Conservation (phyloP, 176 grass and related monocot species). For the Cymbopogon citratus region DNA sequence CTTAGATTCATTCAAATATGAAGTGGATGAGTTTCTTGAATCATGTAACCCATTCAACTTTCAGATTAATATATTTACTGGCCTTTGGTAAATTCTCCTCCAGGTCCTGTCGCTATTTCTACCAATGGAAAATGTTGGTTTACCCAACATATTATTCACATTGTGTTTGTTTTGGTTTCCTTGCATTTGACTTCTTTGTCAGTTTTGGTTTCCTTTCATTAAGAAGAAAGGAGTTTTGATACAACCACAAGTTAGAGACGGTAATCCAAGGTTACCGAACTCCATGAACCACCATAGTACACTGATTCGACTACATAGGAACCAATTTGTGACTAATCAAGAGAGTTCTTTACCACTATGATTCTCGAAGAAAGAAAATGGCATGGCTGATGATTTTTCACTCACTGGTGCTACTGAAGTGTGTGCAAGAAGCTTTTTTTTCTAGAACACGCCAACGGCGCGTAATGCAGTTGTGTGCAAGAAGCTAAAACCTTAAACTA, state of each 20-base stretch:
- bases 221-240: no score
- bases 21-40: slow-evolving; percentile 52
- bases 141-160: background rate
- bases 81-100: slow-evolving; percentile 39
- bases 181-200: background rate
- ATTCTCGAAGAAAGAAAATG: background rate
- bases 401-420: background rate
- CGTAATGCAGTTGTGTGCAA: background rate
- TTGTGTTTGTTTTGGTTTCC: background rate
- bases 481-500: background rate
- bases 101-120: background rate
- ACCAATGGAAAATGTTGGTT: background rate
- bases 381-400: background rate
- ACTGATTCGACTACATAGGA: no score
- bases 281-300: no score
- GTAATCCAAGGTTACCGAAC: no score
- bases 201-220: no score
- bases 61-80: slow-evolving; percentile 57
- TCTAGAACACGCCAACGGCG: no score
- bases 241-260: no score
- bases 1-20: slow-evolving; percentile 89
- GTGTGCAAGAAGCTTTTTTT: no score
- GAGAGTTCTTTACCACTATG: no score
- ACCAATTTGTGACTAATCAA: no score
- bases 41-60: slow-evolving; percentile 66